A percentile compares a stretch with the other conserved stretches of the same genome.
Evolutionary conservation across 352 stramenopile species (phyloP).

Genomic region (Lagenidium sp.): DNA sequence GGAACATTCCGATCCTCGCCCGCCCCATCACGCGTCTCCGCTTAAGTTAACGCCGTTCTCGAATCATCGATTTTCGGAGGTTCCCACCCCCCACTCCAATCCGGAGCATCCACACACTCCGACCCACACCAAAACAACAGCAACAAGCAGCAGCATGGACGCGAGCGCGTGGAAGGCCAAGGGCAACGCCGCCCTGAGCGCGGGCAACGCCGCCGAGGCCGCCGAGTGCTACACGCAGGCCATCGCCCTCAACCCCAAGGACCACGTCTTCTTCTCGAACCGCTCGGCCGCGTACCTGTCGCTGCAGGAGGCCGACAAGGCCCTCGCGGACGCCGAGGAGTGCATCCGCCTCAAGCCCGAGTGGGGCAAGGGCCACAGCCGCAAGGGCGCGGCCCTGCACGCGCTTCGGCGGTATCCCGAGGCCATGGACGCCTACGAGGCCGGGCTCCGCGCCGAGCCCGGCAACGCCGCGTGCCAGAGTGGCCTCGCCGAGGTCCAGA

Average conservation of each 20-base stretch:
- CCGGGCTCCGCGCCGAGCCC: conserved; percentile 88
- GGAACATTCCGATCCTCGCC: too few species aligned
- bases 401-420: conserved; percentile 85
- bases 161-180: conserved; percentile 88
- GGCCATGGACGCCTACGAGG: conserved; percentile 73
- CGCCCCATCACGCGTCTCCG: neutral
- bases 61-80: too few species aligned
- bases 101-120: too few species aligned
- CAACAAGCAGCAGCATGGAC: conserved; percentile 10
- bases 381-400: conserved; percentile 97
- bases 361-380: conserved; percentile 97
- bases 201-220: conserved; percentile 91
- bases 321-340: conserved; percentile 94
- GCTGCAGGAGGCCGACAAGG: conserved; percentile 86
- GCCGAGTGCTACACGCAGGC: conserved; percentile 96
- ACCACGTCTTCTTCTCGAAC: conserved; percentile 99
- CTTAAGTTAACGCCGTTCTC: too few species aligned
- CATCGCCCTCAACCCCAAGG: conserved; percentile 91
- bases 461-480: conserved; percentile 88
- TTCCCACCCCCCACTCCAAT: too few species aligned
- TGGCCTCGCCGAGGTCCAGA: conserved; percentile 92
- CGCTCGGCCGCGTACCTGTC: conserved; percentile 97
- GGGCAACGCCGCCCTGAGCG: conserved; percentile 94
- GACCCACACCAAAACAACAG: conserved; percentile 9
- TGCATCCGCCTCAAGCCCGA: conserved; percentile 93